Base-by-base conservation (phyloP, 2,329 filamentous ascomycete genomes). In the Venturia asperata region DNA sequence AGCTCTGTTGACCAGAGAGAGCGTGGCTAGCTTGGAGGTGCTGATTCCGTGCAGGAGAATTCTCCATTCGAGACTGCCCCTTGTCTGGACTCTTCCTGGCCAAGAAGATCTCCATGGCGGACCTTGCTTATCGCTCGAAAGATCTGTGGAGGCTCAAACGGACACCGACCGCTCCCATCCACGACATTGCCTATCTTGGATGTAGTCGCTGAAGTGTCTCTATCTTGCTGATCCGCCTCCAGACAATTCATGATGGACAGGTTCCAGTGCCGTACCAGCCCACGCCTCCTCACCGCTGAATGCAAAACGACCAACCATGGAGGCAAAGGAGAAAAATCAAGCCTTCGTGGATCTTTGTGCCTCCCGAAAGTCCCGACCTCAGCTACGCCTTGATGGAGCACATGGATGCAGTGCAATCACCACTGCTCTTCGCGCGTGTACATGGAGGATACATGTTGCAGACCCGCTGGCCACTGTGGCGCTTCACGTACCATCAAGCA, bases 281-380 rank as follows among this genome's bases (percentile, higher is more conserved):
- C 27, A 37, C 19, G 52, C 52, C 17, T 58, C 30, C 30, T 58
- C 52, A 58, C 52, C 52, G 52, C 52, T 30, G 52, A 34, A 3
- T n/a, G 15, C 52, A 13, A n/a, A 58, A 5, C 19, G 19, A 7
- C 52, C 52, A 58, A 39, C 30, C 52, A 11, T 58, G 1, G 17
- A 34, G 52, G 37, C 15, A 58, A 37, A 21, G 7, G 4, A 19
- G 27, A n/a, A 58, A n/a, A 39, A 9, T 17, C 3, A 15, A 9
- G 10, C 37, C 15, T 37, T 21, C 30, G 52, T 58, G 52, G 30
- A 58, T 58, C 13, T n/a, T 30, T 58, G 52, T 58, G 30, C 15
- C 30, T 58, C 52, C 52, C 52, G 30, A 58, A 37, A n/a, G 19
- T 58, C n/a, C 52, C 52, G 52, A 58, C 27, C 15, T 58, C 52